phyloP scores from a whole-genome alignment of 2,329 filamentous ascomycete genomes.

The Sclerotinia subarctica region DNA sequence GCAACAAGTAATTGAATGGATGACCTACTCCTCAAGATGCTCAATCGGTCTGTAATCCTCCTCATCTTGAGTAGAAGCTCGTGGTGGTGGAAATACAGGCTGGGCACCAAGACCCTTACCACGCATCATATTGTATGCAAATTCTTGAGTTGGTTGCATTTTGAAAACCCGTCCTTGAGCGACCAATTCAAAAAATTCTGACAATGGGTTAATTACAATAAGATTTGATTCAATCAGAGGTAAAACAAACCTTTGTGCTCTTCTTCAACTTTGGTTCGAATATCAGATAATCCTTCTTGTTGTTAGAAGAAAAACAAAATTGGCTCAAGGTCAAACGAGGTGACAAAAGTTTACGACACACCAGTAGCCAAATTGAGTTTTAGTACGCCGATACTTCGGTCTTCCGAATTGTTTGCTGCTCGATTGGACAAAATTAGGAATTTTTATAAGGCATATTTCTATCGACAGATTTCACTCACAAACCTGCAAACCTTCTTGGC shows the following conservation, averaged over 20 bases:
- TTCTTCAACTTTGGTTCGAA: slow-evolving; percentile 8
- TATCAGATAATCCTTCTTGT: slow-evolving; percentile 9
- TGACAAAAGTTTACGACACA: neutral
- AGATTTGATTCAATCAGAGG: neutral
- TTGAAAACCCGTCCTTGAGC: neutral
- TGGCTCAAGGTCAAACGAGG: neutral
- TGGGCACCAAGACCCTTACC: slow-evolving; percentile 10
- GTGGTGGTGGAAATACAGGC: slow-evolving; percentile 12
- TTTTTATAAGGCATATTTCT: neutral
- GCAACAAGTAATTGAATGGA: neutral
- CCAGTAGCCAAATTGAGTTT: slow-evolving; percentile 11
- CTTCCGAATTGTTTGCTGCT: neutral
- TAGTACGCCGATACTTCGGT: neutral
- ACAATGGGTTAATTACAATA: neutral
- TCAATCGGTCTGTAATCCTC: slow-evolving; percentile 2
- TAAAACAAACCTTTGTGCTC: slow-evolving; percentile 17
- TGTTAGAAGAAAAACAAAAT: neutral
- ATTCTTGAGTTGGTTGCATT: slow-evolving; percentile 15
- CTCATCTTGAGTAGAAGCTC: neutral
- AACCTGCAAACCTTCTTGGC: neutral
- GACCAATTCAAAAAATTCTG: slow-evolving; percentile 17
- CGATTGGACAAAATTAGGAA: slow-evolving; percentile 2
- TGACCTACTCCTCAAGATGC: slow-evolving; percentile 6
- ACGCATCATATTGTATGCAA: slow-evolving; percentile 18
- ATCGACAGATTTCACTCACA: slow-evolving; percentile 1